Base-by-base conservation (phyloP, 495 filamentous ascomycete species). In the Cudoniella acicularis region DNA sequence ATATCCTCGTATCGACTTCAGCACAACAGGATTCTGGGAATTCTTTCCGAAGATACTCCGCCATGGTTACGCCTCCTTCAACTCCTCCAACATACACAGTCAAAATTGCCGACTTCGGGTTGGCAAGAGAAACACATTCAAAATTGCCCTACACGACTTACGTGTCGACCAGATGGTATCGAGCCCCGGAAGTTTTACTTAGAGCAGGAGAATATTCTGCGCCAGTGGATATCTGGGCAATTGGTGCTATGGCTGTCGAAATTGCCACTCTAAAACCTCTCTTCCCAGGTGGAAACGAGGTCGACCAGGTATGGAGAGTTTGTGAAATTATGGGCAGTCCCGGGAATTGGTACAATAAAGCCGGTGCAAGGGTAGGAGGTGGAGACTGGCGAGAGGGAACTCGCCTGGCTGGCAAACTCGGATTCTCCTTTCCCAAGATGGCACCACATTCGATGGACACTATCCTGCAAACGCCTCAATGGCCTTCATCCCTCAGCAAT, bases 301-400 rank as follows among this genome's bases (percentile, higher is more conserved):
- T 99, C 2, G 95, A 98, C 66, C 95, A 99, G 73, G 93, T 99
- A 10, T 99, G 95, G 95, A 86, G 95, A 62, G 89, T 99, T 1
- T 99, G 95, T 69, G 95, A 99, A 71, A 96, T 99, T 57, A 99
- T 99, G 95, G 95, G 95, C 20, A 97, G 93, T 76, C 95, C 95
- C 13, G 95, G 94, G 16, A 91, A 92, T 71, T 99, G 95, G 95
- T 92, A 94, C 70, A 96, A 88, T 72, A 96, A 95, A 72, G 80
- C 86, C 30, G 91, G 93, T 25, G 79, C 77, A 20, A 89, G 86
- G 65, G 87, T 99, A 45, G 95, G 95, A 53, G 95, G 95, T 69
- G 95, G 95, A 67, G 95, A 99, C 61, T 99, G 95, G 95, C 88
- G 89, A 66, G 95, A 99, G 63, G 95, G 95, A 36, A 91, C 90